Conservation (phyloP, 2,329 filamentous ascomycete genomes). For the Phaeosphaeria sp. region DNA sequence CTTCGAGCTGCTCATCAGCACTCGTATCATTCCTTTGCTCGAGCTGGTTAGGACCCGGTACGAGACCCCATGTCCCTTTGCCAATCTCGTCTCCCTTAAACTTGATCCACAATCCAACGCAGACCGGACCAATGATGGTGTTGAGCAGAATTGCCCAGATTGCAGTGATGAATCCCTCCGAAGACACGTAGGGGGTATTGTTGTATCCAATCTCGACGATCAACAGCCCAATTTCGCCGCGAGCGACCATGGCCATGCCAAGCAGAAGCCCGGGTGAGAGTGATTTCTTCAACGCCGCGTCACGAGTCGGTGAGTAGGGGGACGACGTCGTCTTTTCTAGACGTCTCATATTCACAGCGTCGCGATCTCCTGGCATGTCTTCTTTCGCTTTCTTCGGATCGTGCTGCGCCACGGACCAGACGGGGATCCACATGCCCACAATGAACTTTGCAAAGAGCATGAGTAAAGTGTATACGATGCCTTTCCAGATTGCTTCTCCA, state of each 20-base stretch:
- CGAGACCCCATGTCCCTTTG: slow-evolving; percentile 21
- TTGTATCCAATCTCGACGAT: slow-evolving; percentile 39
- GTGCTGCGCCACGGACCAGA: slow-evolving; percentile 9
- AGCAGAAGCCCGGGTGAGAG: slow-evolving; percentile 20
- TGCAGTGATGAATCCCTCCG: slow-evolving; percentile 29
- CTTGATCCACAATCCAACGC: slow-evolving; percentile 30
- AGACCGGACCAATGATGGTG: slow-evolving; percentile 30
- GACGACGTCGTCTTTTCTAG: slow-evolving; percentile 7
- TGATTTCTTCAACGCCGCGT: slow-evolving; percentile 8
- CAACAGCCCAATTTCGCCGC: slow-evolving; percentile 37
- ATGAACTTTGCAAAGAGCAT: slow-evolving; percentile 28
- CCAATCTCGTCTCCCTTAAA: slow-evolving; percentile 24
- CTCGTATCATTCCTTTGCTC: neutral
- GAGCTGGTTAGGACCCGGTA: slow-evolving; percentile 8
- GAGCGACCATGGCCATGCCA: slow-evolving; percentile 34
- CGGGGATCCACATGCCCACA: slow-evolving; percentile 16
- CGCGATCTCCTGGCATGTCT: neutral
- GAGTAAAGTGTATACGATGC: slow-evolving; percentile 33
- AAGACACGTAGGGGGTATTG: slow-evolving; percentile 31
- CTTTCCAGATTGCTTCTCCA: slow-evolving; percentile 36
- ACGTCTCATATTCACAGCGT: neutral
- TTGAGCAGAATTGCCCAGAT: slow-evolving; percentile 35
- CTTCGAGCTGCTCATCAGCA: neutral
- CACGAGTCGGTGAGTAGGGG: slow-evolving; percentile 7
- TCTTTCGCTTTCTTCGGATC: slow-evolving; percentile 13